A percentile compares a stretch with the other conserved stretches of the same genome.
These are phyloP conservation scores for Ceratocystis albifundus DNA, from an alignment of 2,329 filamentous ascomycete species.

Conservation along the genomic window DNA sequence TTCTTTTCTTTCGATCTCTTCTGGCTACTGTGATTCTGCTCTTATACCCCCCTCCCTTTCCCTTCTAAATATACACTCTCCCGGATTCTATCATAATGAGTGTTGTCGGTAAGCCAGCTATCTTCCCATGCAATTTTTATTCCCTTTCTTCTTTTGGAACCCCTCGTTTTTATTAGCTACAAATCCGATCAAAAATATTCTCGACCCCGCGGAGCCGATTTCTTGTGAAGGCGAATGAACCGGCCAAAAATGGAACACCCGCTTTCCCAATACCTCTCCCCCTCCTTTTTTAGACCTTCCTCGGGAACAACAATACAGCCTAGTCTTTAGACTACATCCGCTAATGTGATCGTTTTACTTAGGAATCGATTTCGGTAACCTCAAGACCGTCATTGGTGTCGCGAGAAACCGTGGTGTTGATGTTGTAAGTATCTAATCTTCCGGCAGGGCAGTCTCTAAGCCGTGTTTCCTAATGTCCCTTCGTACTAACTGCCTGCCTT, in stretches of 20 bases:
- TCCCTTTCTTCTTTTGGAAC: slow-evolving; percentile 5
- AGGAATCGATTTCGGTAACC: slow-evolving; percentile 89
- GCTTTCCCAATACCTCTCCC: background rate
- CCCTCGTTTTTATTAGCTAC: slow-evolving; percentile 10
- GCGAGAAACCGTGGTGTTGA: slow-evolving; percentile 97
- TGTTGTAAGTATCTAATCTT: slow-evolving; percentile 59
- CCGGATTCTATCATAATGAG: slow-evolving; percentile 22
- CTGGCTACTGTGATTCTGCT: slow-evolving; percentile 4
- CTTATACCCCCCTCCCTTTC: background rate
- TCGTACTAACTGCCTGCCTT: slow-evolving; percentile 20
- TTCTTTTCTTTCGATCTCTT: slow-evolving; percentile 15
- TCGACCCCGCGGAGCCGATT: slow-evolving; percentile 15
- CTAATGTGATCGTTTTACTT: background rate
- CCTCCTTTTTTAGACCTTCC: too few relatives aligned
- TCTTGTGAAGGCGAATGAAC: background rate
- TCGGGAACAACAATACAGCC: too few relatives aligned
- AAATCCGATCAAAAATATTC: slow-evolving; percentile 15
- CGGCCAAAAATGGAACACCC: background rate
- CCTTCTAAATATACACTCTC: slow-evolving; percentile 11
- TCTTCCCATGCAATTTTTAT: background rate
- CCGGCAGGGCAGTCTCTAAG: background rate
- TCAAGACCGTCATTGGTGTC: slow-evolving; percentile 95
- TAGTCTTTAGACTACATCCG: background rate
- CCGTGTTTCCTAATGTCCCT: background rate
- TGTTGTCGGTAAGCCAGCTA: slow-evolving; percentile 21